Base-by-base conservation (phyloP, 2,329 filamentous ascomycete genomes). In the Macrophomina pseudophaseolina region DNA sequence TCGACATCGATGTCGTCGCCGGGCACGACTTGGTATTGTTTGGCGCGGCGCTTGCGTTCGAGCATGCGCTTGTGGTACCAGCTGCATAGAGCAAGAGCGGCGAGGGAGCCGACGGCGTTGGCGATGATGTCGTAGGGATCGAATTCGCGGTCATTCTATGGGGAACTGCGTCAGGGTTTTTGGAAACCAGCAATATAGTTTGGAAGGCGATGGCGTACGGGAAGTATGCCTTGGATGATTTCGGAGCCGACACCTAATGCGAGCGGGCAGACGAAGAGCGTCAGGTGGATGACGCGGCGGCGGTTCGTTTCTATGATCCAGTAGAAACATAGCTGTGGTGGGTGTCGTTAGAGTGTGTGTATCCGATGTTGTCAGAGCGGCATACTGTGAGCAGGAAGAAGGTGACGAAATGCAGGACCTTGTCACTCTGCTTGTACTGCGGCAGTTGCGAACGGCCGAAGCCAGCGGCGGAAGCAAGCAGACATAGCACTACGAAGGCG, bases 51-150 rank as follows among this genome's bases (percentile, higher is more conserved):
- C 76, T 91, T 92, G 69, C 95, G 86, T 79, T 98, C 94, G 46
- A 98, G 83, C 93, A 98, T 98, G 67, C 95, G 90, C 75, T 91
- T 91, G 80, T 99, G 95, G 77, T 99, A 99, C 91, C 92, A 94
- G 66, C 88, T 90, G 76, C 92, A 96, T 23, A 97, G 77, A 0
- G 85, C 89, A 23, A 97, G 76, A 0, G 87, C 93, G 0, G 84
- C 81, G 14, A 91, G 79, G 70, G 91, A 94, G 49, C 95, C 95
- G 48, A 92, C 81, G 0, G 97, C 80, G 77, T 99, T 99, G 74
- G 94, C 93, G 64, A 93, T 83, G 69, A 99, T 92, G 76, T 98
- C 93, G 74, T 90, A 92, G 58, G 90, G 81, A 74, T 99, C 95
- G 74, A 90, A 91, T 42, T 79, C 73, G 62, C 84, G 82, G 67